Evolutionary conservation across 176 grass and related monocot species (phyloP).

Genomic region (Elymus sibiricus): DNA sequence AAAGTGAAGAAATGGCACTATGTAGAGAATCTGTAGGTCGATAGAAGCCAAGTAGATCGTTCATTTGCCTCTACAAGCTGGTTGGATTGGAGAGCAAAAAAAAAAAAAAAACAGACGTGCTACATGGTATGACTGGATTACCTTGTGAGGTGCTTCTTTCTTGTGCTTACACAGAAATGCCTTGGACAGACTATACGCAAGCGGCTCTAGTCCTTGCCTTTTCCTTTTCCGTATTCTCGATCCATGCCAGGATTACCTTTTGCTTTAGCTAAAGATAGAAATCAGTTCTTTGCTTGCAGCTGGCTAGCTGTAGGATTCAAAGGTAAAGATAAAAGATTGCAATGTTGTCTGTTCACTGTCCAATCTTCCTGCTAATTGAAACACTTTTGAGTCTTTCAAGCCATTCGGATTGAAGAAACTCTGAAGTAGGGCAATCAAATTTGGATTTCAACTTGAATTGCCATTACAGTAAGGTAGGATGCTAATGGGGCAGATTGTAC

Average conservation of each 20-base stretch:
- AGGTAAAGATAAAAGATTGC: background rate
- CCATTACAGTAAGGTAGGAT: background rate
- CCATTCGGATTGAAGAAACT: background rate
- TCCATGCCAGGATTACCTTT: background rate
- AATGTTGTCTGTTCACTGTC: background rate
- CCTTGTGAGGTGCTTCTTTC: no score
- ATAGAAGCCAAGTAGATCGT: no score
- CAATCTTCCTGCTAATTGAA: background rate
- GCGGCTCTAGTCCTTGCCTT: background rate
- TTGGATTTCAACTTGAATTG: background rate
- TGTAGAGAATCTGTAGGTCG: no score
- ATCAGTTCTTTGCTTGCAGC: background rate
- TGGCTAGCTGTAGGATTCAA: background rate
- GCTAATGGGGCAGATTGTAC: no score
- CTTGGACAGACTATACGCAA: background rate
- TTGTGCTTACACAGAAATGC: background rate
- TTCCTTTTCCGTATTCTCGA: background rate
- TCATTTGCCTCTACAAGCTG: no score
- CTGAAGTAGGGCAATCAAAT: background rate
- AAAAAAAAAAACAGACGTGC: no score
- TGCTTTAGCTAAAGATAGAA: background rate
- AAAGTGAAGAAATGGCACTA: no score
- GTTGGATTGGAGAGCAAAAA: no score
- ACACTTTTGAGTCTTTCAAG: background rate
- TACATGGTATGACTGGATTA: no score